A percentile compares a stretch with the other conserved stretches of the same genome.
Evolutionary conservation across 768 basidiomycete species (phyloP).

Genomic region (Naganishia onofrii): DNA sequence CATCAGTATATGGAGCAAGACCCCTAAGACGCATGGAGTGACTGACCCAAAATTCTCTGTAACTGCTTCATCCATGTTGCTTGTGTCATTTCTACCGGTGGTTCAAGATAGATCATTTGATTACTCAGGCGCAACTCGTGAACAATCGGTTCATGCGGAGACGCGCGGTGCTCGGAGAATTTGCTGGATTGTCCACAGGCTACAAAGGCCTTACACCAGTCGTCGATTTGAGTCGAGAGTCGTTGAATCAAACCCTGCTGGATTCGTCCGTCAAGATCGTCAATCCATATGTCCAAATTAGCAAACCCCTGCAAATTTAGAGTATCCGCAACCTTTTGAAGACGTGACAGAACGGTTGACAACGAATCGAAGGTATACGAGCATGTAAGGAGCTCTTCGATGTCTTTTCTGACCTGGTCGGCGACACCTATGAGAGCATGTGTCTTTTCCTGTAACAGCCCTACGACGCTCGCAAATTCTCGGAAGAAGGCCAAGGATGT

Average conservation of each 20-base stretch:
- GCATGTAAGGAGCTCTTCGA: constrained; percentile 85
- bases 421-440: constrained; percentile 89
- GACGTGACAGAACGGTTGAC: constrained; percentile 67
- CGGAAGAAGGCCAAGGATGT: constrained; percentile 89
- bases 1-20: neutral
- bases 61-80: constrained; percentile 83
- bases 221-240: constrained; percentile 70
- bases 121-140: constrained; percentile 98
- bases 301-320: constrained; percentile 94
- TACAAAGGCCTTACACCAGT: constrained; percentile 65
- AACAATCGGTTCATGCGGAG: constrained; percentile 78
- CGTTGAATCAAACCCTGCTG: constrained; percentile 75
- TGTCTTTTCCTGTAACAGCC: constrained; percentile 92
- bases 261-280: constrained; percentile 71
- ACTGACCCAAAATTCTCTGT: constrained; percentile 78
- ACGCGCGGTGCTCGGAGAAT: neutral
- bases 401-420: constrained; percentile 74
- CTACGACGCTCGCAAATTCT: constrained; percentile 90
- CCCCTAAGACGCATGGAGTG: constrained; percentile 27
- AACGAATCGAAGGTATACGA: constrained; percentile 81
- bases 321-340: constrained; percentile 87
- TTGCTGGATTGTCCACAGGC: neutral
- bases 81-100: constrained; percentile 91
- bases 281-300: constrained; percentile 88
- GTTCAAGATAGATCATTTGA: constrained; percentile 97